A percentile compares a stretch with the other conserved stretches of the same genome.
Conservation (phyloP, 345 rosid genomes). For the Camelina sativa region DNA sequence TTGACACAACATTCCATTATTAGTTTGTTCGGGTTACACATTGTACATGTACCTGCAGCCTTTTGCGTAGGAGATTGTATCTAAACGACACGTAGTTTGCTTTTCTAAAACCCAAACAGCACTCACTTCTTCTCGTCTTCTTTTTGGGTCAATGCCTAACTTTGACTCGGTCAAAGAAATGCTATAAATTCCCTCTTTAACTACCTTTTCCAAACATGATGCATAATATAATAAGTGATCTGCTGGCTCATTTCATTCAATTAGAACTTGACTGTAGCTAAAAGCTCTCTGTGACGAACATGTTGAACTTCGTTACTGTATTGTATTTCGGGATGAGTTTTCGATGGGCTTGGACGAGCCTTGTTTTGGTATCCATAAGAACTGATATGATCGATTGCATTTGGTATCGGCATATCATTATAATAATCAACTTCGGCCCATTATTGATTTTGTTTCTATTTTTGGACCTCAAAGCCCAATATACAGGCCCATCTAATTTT, state of each 20-base stretch:
- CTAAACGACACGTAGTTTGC: constrained; percentile 35
- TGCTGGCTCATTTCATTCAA: not conserved
- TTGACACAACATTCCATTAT: constrained; percentile 43
- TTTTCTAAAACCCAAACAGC: constrained; percentile 15
- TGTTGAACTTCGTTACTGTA: not conserved
- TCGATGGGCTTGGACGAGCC: not conserved
- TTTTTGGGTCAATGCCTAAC: constrained; percentile 40
- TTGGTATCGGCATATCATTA: too few species aligned
- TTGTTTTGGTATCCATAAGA: not conserved
- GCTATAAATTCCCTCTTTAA: constrained; percentile 1
- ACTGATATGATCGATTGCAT: not conserved
- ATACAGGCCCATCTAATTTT: not conserved
- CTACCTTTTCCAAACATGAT: constrained; percentile 32
- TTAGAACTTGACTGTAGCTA: not conserved
- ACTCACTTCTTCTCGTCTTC: not conserved
- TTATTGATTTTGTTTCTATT: not conserved
- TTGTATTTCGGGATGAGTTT: not conserved
- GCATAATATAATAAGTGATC: not conserved
- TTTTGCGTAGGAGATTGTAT: constrained; percentile 19
- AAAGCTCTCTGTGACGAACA: not conserved
- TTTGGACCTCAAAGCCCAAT: not conserved
- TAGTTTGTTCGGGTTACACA: constrained; percentile 36
- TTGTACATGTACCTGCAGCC: constrained; percentile 17
- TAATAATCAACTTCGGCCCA: not conserved
- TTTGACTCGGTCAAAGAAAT: constrained; percentile 42